Evolutionary conservation across 495 filamentous ascomycete species (phyloP).

Genomic region (Tuber brumale): DNA sequence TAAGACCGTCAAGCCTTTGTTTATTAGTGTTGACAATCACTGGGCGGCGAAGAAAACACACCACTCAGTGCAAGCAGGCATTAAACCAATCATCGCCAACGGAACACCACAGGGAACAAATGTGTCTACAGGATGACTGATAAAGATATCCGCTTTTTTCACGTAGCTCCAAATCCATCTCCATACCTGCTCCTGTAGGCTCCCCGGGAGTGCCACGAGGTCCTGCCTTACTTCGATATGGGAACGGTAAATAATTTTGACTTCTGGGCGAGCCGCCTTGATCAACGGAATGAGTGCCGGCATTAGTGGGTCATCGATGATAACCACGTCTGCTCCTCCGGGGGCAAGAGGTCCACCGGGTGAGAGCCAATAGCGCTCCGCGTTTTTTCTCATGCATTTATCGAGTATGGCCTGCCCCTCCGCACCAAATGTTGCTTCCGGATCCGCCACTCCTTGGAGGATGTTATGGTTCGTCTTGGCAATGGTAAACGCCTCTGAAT

Average conservation of each 20-base stretch:
- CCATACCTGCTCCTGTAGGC: slow-evolving; percentile 51
- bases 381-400: slow-evolving; percentile 70
- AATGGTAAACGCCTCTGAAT: slow-evolving; percentile 73
- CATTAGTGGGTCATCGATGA: no score
- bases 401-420: slow-evolving; percentile 47
- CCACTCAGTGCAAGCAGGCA: no score
- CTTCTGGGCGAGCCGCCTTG: slow-evolving; percentile 60
- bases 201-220: slow-evolving; percentile 54
- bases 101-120: slow-evolving; percentile 70
- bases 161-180: no score
- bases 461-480: slow-evolving; percentile 92
- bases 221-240: slow-evolving; percentile 82
- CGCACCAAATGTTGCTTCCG: slow-evolving; percentile 59
- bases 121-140: slow-evolving; percentile 63
- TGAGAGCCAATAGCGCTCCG: slow-evolving; percentile 69
- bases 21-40: background rate
- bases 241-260: slow-evolving; percentile 72
- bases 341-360: slow-evolving; percentile 62
- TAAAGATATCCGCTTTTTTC: no score
- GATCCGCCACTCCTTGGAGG: slow-evolving; percentile 69
- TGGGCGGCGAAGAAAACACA: slow-evolving; percentile 35
- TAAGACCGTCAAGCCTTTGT: no score
- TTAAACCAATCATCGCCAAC: slow-evolving; percentile 60
- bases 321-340: no score
- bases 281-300: no score